phyloP scores from a whole-genome alignment of 352 stramenopile genomes.

The Phytophthora aleatoria region DNA sequence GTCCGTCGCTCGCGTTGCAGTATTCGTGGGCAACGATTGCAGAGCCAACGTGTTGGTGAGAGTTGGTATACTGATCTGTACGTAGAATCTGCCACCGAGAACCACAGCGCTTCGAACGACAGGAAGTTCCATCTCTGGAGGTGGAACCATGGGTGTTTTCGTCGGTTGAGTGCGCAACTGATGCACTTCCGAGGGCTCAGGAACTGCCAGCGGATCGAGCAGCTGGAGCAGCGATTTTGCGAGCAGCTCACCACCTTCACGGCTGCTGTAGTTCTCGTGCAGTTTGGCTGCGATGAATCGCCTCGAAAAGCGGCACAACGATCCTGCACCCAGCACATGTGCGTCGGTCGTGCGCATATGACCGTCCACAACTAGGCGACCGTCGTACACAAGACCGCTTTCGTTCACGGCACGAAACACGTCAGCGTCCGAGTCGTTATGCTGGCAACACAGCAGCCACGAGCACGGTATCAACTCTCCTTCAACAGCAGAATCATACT shows the following conservation, averaged over 20 bases:
- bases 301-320: constrained; percentile 80
- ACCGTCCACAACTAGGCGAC: constrained; percentile 88
- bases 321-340: constrained; percentile 70
- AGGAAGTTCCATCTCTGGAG: constrained; percentile 74
- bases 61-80: constrained; percentile 75
- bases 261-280: constrained; percentile 77
- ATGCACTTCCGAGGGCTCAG: constrained; percentile 11
- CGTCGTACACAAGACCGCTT: constrained; percentile 92
- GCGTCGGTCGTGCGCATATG: constrained; percentile 86
- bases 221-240: constrained; percentile 64
- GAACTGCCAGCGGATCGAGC: constrained; percentile 58
- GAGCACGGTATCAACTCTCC: constrained; percentile 51
- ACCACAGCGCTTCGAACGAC: constrained; percentile 53
- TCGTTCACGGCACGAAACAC: constrained; percentile 92
- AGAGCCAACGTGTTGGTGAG: constrained; percentile 73
- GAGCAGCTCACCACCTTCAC: constrained; percentile 79
- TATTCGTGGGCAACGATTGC: constrained; percentile 60
- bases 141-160: constrained; percentile 44
- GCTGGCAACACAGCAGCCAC: constrained; percentile 85
- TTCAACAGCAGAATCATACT: not conserved
- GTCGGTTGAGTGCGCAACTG: constrained; percentile 19
- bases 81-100: constrained; percentile 60
- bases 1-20: constrained; percentile 16
- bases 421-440: constrained; percentile 87
- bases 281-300: constrained; percentile 79